phyloP scores from a whole-genome alignment of 176 grass and related monocot species.

The Aegilops longissima region DNA sequence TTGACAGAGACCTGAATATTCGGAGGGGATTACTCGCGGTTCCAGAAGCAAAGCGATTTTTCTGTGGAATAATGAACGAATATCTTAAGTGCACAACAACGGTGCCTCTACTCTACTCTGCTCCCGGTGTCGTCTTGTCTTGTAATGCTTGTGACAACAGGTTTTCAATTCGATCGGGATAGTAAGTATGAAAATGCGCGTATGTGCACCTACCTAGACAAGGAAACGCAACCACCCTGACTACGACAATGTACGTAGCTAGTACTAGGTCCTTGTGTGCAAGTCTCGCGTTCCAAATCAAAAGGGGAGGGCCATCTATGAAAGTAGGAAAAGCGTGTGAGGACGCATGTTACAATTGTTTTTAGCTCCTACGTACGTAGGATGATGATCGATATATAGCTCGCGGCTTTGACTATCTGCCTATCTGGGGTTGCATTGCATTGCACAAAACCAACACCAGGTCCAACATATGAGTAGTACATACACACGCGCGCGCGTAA shows the following conservation, averaged over 20 bases:
- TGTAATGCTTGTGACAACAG: neutral
- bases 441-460: neutral
- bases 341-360: neutral
- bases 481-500: neutral
- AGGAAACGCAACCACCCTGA: too few species aligned
- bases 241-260: too few species aligned
- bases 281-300: neutral
- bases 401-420: neutral
- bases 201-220: too few species aligned
- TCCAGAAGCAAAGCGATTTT: neutral
- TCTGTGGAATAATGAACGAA: neutral
- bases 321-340: slow-evolving; percentile 4
- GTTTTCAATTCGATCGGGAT: neutral
- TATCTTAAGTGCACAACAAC: neutral
- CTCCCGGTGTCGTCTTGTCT: neutral
- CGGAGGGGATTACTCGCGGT: neutral
- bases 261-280: neutral
- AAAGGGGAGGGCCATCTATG: neutral
- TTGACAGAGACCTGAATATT: neutral
- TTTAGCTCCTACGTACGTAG: neutral
- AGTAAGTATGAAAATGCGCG: too few species aligned
- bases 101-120: neutral
- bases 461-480: too few species aligned
- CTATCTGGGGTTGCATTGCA: neutral
- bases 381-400: neutral